phyloP scores from a whole-genome alignment of 129 eudicot species.

The Ambrosia artemisiifolia region DNA sequence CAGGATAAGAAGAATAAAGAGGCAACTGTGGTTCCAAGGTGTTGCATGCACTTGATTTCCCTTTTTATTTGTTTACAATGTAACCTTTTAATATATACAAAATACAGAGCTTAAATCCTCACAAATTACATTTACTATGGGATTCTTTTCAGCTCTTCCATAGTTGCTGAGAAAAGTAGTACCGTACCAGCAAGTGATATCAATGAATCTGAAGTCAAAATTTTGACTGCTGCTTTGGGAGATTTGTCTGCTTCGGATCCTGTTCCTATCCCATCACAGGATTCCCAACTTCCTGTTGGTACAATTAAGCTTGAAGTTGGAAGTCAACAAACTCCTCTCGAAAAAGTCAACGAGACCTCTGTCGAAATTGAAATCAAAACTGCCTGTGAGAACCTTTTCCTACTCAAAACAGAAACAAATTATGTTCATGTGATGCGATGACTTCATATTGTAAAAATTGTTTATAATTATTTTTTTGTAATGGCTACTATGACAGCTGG shows the following conservation, averaged over 20 bases:
- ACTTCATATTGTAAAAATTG: slow-evolving; percentile 2
- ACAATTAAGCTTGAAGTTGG: slow-evolving; percentile 52
- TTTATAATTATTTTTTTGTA: slow-evolving; percentile 3
- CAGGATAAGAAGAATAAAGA: slow-evolving; percentile 47
- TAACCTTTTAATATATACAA: not conserved
- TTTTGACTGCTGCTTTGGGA: slow-evolving; percentile 11
- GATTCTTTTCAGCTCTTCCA: slow-evolving; percentile 48
- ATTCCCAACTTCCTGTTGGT: slow-evolving; percentile 52
- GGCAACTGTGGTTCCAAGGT: slow-evolving; percentile 42
- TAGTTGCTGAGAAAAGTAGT: slow-evolving; percentile 36
- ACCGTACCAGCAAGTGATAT: not conserved
- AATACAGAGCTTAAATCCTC: slow-evolving; percentile 3
- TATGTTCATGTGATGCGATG: not conserved
- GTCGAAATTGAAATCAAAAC: slow-evolving; percentile 35
- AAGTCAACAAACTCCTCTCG: slow-evolving; percentile 37
- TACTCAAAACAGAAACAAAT: not conserved
- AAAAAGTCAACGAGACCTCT: slow-evolving; percentile 26
- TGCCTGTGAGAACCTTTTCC: slow-evolving; percentile 39
- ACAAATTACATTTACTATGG: slow-evolving; percentile 7
- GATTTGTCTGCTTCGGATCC: slow-evolving; percentile 62
- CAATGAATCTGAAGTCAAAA: slow-evolving; percentile 24
- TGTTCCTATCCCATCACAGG: slow-evolving; percentile 53
- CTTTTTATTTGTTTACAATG: not conserved
- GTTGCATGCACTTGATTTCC: slow-evolving; percentile 16
- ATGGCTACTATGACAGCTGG: slow-evolving; percentile 27